These are phyloP conservation scores for Tricladium varicosporioides DNA, from an alignment of 2,329 filamentous ascomycete genomes.

Conservation along the genomic window DNA sequence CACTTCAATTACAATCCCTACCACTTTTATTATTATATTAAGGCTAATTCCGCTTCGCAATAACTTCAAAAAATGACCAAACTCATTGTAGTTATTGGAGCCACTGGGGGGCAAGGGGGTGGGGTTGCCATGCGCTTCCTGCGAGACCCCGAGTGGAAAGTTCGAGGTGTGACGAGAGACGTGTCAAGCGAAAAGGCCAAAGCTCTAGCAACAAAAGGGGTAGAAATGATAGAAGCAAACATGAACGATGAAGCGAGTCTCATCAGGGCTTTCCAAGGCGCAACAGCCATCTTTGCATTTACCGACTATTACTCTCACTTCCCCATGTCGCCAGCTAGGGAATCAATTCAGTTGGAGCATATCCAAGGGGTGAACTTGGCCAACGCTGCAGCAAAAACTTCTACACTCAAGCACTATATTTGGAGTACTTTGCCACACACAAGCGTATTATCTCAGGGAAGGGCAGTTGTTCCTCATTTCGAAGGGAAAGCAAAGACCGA, in stretches of 20 bases:
- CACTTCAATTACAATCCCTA: too few relatives aligned
- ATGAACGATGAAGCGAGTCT: conserved; percentile 39
- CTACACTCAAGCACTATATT: conserved; percentile 41
- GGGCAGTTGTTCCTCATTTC: conserved; percentile 36
- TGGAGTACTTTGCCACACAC: conserved; percentile 40
- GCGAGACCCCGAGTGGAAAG: conserved; percentile 35
- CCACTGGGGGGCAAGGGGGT: conserved; percentile 47
- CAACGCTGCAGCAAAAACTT: conserved; percentile 36
- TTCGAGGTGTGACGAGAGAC: conserved; percentile 47
- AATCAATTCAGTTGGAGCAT: conserved; percentile 37
- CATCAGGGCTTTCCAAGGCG: conserved; percentile 36
- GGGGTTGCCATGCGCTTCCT: conserved; percentile 46
- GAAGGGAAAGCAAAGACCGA: conserved; percentile 35
- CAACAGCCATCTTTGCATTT: neutral
- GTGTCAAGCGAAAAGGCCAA: conserved; percentile 40
- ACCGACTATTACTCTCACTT: neutral
- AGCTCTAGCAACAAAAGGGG: conserved; percentile 37
- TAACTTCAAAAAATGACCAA: conserved; percentile 27
- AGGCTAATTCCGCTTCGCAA: too few relatives aligned
- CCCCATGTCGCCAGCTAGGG: neutral
- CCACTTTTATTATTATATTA: too few relatives aligned
- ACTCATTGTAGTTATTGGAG: conserved; percentile 43
- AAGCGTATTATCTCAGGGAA: conserved; percentile 17
- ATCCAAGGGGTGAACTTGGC: conserved; percentile 46
- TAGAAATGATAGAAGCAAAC: conserved; percentile 43